Evolutionary conservation across 495 filamentous ascomycete species (phyloP), one percentile per base, ranked within the genome.

Genomic region (Chaetomium fimeti): DNA sequence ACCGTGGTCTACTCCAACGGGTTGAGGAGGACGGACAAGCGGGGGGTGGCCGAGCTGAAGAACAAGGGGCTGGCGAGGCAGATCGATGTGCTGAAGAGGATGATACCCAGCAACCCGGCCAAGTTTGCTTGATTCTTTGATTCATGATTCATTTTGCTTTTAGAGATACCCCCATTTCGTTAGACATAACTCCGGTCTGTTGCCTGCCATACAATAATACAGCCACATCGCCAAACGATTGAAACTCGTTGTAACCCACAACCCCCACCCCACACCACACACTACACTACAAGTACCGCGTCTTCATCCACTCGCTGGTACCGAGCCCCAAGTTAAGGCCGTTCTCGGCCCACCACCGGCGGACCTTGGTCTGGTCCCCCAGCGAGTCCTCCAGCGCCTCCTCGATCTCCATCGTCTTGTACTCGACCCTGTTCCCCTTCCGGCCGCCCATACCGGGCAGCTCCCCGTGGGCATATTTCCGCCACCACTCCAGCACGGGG

Each of bases 371-470:
- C 66, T 88, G 88, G 63, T 87, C 82, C 5, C 89, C 87, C 57
- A 89, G 81, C 24, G 87, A 88, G 70, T 96, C 92, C 73, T 97
- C 93, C 61, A 97, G 78, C 12, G 93, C 92, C 76, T 96, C 93
- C 73, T 97, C 92, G 66, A 97, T 91, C 78, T 96, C 91, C 67
- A 92, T 96, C 11, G 92, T 95, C 77, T 93, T 93, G 72, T 96
- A 97, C 75, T 96, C 91, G 15, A 96, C 92, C 56, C 76, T 72
- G 40, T 81, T 76, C 7, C 76, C 72, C 51, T 76, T 75, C 6
- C 71, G 62, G 3, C 79, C 76, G 5, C 75, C 72, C 71, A 79
- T 79, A 20, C 70, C 77, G 0, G 76, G 76, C 24, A 81, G 64
- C 66, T 81, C 74, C 11, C 81, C 78, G 45, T 91, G 82, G 0